Evolutionary conservation across 108 stramenopile genomes (phyloP), one percentile per base, ranked within the genome.

Genomic region (Nitzschia sp.): DNA sequence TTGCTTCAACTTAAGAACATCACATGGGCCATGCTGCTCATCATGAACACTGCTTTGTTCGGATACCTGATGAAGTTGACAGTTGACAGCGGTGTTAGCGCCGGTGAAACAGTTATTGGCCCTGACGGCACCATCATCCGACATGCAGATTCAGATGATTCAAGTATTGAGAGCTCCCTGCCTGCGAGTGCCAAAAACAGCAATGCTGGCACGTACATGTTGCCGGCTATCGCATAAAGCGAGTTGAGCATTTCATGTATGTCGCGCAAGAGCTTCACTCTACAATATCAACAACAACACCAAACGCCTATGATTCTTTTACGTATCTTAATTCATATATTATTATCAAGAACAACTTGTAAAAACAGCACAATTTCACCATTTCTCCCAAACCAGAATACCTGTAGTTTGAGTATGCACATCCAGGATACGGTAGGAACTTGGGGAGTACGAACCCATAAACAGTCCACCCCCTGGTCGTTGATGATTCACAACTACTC

Each of bases 1-100:
- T 66, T 94, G 9, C 64, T 89, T 41, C 82, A 78, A 21, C 47
- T 90, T 32, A 94, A 94, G 72, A 86, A 88, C 55, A 84, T 91
- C 21, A 94, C 93, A 0, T 91, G 89, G 89, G 71, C 84, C 13
- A 66, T 94, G 50, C 57, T 94, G 34, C 71, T 94, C 0, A 63
- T 87, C 17, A 77, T 91, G 66, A 91, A 88, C 55, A 77, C 88
- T 30, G 79, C 85, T 0, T 67, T 94, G 17, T 94, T 94, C 72
- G 85, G 80, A 27, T 94, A 91, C 65, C 74, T 94, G 45, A 90
- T 94, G 89, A 94, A 94, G 77, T 58, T 94, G 31, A 90, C 89
- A 0, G 73, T 90, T 13, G 87, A 90, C 53, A 82, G 79, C 34
- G 83, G 86, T 15, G 76, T 82, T 2, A 80, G 78, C 21, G 68